Evolutionary conservation across 169 alveolate species (phyloP).

Genomic region (Eimeria acervulina): DNA sequence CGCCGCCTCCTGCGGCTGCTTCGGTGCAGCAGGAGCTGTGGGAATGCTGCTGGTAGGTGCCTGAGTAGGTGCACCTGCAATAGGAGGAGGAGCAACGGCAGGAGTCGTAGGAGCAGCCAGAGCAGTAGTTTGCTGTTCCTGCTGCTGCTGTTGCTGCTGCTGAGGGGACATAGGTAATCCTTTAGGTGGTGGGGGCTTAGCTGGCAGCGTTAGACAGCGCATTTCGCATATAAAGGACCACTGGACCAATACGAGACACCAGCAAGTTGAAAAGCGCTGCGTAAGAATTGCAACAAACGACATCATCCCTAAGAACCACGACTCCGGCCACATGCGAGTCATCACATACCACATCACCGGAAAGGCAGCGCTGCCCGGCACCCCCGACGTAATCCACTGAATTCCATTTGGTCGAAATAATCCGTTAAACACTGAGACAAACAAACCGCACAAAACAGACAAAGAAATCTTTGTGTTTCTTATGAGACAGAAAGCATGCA

Average conservation of each 20-base stretch:
- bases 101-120: too few species aligned
- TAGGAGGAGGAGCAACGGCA: background rate
- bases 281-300: constrained; percentile 27
- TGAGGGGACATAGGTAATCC: background rate
- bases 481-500: too few species aligned
- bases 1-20: background rate
- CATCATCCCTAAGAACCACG: constrained; percentile 40
- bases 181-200: background rate
- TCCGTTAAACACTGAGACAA: constrained; percentile 14
- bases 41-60: background rate
- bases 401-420: background rate
- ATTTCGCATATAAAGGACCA: constrained; percentile 30
- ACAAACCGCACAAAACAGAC: background rate
- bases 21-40: background rate
- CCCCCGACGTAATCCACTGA: constrained; percentile 27
- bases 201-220: constrained; percentile 8
- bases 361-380: constrained; percentile 18
- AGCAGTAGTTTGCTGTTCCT: too few species aligned
- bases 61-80: too few species aligned
- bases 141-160: too few species aligned
- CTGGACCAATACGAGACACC: constrained; percentile 31
- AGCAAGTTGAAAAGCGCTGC: constrained; percentile 42
- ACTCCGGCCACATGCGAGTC: constrained; percentile 36
- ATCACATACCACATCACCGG: constrained; percentile 53
- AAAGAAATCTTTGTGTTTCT: too few species aligned